Percentiles rank a stretch among this genome's conserved stretches.
These are phyloP conservation scores for Talaromyces proteolyticus DNA, from an alignment of 495 filamentous ascomycete species.

Conservation along the genomic window DNA sequence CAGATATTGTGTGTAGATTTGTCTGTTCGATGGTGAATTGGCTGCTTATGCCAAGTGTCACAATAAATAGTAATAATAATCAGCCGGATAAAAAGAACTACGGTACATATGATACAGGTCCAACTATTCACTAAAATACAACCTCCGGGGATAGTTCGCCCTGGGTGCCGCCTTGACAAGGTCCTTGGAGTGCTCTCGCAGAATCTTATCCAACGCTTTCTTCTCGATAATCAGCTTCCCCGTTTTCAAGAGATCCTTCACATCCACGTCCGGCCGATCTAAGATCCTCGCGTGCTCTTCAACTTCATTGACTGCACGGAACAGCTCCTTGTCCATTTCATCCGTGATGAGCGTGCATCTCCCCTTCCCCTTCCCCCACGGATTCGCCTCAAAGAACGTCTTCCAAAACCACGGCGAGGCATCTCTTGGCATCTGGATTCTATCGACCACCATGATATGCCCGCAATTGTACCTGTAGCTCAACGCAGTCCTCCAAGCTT, in stretches of 20 bases:
- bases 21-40: background rate
- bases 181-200: slow-evolving; percentile 73
- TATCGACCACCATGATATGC: slow-evolving; percentile 76
- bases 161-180: slow-evolving; percentile 32
- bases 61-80: background rate
- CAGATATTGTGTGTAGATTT: background rate
- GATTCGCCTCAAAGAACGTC: slow-evolving; percentile 61
- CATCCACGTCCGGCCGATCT: slow-evolving; percentile 72
- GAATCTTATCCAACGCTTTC: slow-evolving; percentile 67
- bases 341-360: slow-evolving; percentile 74
- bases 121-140: background rate
- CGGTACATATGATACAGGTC: too few relatives aligned
- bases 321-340: slow-evolving; percentile 30
- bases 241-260: slow-evolving; percentile 85
- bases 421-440: slow-evolving; percentile 51
- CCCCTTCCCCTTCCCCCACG: slow-evolving; percentile 64
- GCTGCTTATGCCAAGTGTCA: background rate
- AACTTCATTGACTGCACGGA: slow-evolving; percentile 45
- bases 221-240: slow-evolving; percentile 84
- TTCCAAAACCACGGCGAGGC: slow-evolving; percentile 52
- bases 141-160: slow-evolving; percentile 13
- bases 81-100: background rate
- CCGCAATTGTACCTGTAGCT: slow-evolving; percentile 84
- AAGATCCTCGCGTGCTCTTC: slow-evolving; percentile 63
- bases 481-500: slow-evolving; percentile 92